Percentiles rank a stretch among this genome's conserved stretches.
phyloP scores from a whole-genome alignment of 495 filamentous ascomycete genomes.

The Polyplosphaeria fusca region DNA sequence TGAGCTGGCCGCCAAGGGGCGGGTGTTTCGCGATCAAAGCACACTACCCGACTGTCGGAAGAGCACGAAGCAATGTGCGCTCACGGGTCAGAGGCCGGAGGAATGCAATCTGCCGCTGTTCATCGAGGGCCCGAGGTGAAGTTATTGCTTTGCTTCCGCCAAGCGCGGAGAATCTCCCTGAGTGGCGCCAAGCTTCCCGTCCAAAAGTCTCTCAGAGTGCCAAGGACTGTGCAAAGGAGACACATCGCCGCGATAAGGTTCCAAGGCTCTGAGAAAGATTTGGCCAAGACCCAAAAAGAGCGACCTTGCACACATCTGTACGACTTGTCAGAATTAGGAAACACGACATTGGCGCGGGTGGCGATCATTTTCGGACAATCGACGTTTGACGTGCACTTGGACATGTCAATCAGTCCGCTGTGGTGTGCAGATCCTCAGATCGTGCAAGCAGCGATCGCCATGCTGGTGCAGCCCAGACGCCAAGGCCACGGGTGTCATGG shows the following conservation, averaged over 20 bases:
- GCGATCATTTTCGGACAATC: neutral
- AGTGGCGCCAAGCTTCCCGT: conserved; percentile 19
- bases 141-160: conserved; percentile 1
- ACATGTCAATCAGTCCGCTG: conserved; percentile 1
- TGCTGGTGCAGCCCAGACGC: conserved; percentile 4
- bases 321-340: neutral
- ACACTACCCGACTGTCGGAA: neutral
- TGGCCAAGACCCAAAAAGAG: conserved; percentile 3
- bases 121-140: neutral
- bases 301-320: neutral
- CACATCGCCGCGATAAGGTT: neutral
- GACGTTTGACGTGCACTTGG: conserved; percentile 11
- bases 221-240: conserved; percentile 21
- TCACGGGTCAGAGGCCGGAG: neutral
- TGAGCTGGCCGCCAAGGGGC: neutral
- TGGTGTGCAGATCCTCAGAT: neutral
- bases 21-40: neutral
- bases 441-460: neutral
- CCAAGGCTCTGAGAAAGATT: neutral
- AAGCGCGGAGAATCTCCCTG: conserved; percentile 17
- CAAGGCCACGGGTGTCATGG: conserved; percentile 1
- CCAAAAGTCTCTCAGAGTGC: neutral
- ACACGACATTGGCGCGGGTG: neutral
- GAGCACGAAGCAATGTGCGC: neutral
- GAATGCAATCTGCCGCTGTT: neutral